Base-by-base conservation (phyloP, 164 flowering plant genomes). In the Tetrastigma voinierianum region DNA sequence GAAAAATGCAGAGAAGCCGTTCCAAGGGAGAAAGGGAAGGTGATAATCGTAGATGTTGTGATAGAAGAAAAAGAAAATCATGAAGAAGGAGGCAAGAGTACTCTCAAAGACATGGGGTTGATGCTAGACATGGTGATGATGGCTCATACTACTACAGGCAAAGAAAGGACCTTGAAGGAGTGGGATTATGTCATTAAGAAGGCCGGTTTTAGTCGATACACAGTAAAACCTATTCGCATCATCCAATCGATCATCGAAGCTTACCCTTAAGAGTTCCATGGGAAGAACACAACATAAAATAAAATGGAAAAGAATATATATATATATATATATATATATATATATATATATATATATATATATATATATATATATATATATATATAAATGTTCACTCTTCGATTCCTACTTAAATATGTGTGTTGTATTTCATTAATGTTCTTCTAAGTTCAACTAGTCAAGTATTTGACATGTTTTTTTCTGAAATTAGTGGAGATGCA, bases 91-190 rank as follows among this genome's bases (percentile, higher is more conserved):
- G 74, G 76, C 1, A 55, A 69, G 10, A 68, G 70, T n/a, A n/a
- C n/a, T 59, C 63, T 78, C 1, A 68, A 67, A 13, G 76, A 72
- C 46, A 82, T 70, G 62, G 73, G 78, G 23, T 56, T 87, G 70
- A 72, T 74, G 76, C 67, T 88, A 1, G 96, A 90, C 69, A 77
- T 90, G 89, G 77, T 75, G 65, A 87, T 90, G 90, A 72, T 90
- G 87, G 6, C 40, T 25, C 40, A 25, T 7, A 7, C 40, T 25
- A 25, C 40, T 25, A 70, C 47, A 0, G 40, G 40, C 40, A 25
- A 25, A 25, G 40, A 7, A 4, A 25, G 40, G 40, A 0, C 40
- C 40, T 25, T 25, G 6, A 25, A 25, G 40, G 40, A 25, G 40
- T 2, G 40, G 40, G 40, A 25, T 5, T 4, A 25, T 25, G 40